Conservation (phyloP, 495 filamentous ascomycete species). For the Sordaria brevicollis region DNA sequence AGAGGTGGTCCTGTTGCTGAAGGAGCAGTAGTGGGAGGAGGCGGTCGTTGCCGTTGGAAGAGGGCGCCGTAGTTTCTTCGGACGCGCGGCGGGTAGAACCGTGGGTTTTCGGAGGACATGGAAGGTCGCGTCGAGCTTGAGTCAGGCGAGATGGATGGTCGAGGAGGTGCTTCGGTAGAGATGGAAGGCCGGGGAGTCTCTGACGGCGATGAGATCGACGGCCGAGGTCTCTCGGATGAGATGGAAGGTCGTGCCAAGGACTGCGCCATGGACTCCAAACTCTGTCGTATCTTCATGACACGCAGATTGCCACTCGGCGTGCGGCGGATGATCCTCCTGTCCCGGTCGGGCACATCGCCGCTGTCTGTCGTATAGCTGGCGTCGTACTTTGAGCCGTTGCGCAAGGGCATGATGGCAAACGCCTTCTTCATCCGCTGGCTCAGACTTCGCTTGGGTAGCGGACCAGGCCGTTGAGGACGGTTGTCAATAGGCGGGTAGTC, state of each 20-base stretch:
- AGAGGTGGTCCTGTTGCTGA: not conserved
- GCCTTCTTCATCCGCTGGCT: constrained; percentile 37
- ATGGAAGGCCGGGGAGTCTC: not conserved
- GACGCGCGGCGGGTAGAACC: not conserved
- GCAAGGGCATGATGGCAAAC: constrained; percentile 41
- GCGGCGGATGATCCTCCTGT: constrained; percentile 33
- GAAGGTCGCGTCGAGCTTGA: not conserved
- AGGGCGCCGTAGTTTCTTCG: not conserved
- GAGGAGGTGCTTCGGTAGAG: not conserved
- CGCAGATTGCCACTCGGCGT: constrained; percentile 39
- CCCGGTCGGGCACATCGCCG: constrained; percentile 30
- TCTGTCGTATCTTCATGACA: constrained; percentile 37
- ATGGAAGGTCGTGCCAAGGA: not conserved
- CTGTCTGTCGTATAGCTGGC: constrained; percentile 21
- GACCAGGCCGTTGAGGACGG: constrained; percentile 18
- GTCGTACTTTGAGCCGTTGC: constrained; percentile 16
- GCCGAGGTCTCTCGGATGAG: not conserved
- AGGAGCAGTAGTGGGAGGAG: not conserved
- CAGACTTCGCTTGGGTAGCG: constrained; percentile 35
- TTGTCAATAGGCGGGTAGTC: constrained; percentile 31
- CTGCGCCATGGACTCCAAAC: constrained; percentile 26
- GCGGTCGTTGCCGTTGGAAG: constrained; percentile 1
- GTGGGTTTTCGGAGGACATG: not conserved
- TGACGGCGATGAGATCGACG: not conserved
- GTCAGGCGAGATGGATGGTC: not conserved